Evolutionary conservation across 2,329 filamentous ascomycete species (phyloP), one percentile per base, ranked within the genome.

Genomic region (Coniochaeta sp.): DNA sequence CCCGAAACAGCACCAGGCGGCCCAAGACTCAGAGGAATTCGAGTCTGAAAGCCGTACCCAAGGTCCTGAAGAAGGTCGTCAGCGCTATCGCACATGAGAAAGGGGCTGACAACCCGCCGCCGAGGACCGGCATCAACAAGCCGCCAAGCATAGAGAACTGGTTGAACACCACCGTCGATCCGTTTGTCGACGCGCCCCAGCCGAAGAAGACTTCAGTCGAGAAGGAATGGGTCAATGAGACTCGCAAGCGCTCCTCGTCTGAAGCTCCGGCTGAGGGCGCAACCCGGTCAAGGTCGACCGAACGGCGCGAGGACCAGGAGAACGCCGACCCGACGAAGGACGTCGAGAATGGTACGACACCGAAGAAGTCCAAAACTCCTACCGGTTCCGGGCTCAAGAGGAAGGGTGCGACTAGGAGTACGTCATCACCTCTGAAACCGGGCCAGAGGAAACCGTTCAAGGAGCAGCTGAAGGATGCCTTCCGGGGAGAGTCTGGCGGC

Each of bases 111-210:
- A 19, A 11, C 58, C 78, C 82, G 3, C 80, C 80, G 1, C 28
- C n/a, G 26, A 79, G 79, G 56, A 77, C 79, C 8, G 72, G 76
- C 1, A 72, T 73, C 2, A 87, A 87, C 62, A 80, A 84, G 50
- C 85, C 85, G 6, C 82, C 81, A 1, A 87, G 80, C 66, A 88
- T 88, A 59, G 85, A 88, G 68, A 86, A 80, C 24, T 88, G 85
- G 85, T 74, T 88, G 28, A 84, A 82, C 66, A 79, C 76, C 24
- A 88, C 85, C 0, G 79, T 86, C 16, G 85, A 88, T 65, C 83
- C 85, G 3, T 86, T 86, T 67, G 76, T 86, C 2, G 84, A 87
- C 17, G 64, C 69, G 3, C n/a, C 14, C 60, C 61, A 70, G 24
- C 67, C 70, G 14, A 76, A 71, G 61, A 70, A 60, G 40, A 71